phyloP scores from a whole-genome alignment of 192 early-diverging fungal species.

The Umbelopsis ramanniana region DNA sequence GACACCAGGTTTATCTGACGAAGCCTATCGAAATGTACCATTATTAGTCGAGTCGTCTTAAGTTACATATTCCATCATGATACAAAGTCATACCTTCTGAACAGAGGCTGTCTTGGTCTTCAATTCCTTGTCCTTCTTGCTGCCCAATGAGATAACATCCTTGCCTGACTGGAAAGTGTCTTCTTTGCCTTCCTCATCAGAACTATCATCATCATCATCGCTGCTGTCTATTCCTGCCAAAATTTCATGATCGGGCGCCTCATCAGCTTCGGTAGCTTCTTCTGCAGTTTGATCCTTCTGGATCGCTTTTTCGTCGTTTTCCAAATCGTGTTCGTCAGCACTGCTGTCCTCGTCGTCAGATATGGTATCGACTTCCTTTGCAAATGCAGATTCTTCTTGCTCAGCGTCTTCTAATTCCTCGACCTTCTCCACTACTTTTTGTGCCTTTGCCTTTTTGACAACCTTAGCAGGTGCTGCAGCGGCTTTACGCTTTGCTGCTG shows the following conservation, averaged over 20 bases:
- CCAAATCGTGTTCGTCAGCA: constrained; percentile 26
- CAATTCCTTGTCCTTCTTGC: constrained; percentile 35
- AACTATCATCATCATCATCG: constrained; percentile 33
- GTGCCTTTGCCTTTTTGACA: constrained; percentile 30
- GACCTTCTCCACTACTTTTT: constrained; percentile 18
- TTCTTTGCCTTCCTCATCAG: constrained; percentile 32
- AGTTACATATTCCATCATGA: background rate
- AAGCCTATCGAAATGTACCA: background rate
- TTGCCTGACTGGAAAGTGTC: constrained; percentile 23
- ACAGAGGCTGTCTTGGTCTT: constrained; percentile 41
- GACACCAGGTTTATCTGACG: constrained; percentile 62
- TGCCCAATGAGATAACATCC: constrained; percentile 24
- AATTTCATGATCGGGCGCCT: constrained; percentile 45
- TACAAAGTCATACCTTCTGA: constrained; percentile 33
- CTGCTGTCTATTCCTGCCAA: constrained; percentile 37
- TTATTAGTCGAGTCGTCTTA: background rate
- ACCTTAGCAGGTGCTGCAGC: constrained; percentile 25
- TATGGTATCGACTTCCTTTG: constrained; percentile 35
- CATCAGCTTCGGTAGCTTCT: constrained; percentile 40
- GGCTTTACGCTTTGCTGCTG: constrained; percentile 17
- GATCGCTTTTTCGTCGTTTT: constrained; percentile 33
- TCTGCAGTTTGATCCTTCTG: constrained; percentile 14
- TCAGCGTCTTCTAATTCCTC: constrained; percentile 29
- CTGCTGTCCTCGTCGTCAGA: constrained; percentile 39
- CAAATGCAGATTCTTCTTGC: constrained; percentile 36